Percentiles rank a stretch among this genome's conserved stretches.
phyloP scores from a whole-genome alignment of 495 filamentous ascomycete genomes.

The Penicillium samsonianum region DNA sequence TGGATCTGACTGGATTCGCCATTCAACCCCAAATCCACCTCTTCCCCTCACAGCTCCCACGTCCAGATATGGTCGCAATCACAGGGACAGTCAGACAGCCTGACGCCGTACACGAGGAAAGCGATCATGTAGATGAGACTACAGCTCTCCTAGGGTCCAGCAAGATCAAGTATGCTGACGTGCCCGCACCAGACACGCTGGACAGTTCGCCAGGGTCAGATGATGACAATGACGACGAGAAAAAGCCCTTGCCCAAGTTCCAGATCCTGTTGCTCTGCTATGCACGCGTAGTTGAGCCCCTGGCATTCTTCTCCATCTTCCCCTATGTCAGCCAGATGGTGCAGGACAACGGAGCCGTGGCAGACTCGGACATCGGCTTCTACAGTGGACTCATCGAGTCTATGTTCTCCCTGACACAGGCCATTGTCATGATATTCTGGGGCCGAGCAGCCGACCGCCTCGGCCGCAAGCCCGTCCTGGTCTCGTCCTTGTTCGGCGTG shows the following conservation, averaged over 20 bases:
- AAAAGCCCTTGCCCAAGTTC: conserved; percentile 51
- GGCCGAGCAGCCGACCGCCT: conserved; percentile 63
- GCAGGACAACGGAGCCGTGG: conserved; percentile 55
- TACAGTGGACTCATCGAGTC: conserved; percentile 74
- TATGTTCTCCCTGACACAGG: conserved; percentile 68
- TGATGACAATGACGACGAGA: conserved; percentile 5
- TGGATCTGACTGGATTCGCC: background rate
- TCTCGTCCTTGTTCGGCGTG: conserved; percentile 61
- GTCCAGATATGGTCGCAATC: conserved; percentile 16
- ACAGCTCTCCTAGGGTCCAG: conserved; percentile 21
- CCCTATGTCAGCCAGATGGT: conserved; percentile 76
- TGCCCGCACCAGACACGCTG: background rate
- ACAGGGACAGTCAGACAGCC: conserved; percentile 4
- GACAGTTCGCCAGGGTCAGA: conserved; percentile 7
- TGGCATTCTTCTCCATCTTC: conserved; percentile 75
- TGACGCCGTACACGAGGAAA: conserved; percentile 4
- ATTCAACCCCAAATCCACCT: background rate
- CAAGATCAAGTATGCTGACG: conserved; percentile 1
- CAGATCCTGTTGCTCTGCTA: conserved; percentile 70
- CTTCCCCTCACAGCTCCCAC: background rate
- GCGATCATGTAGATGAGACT: conserved; percentile 21
- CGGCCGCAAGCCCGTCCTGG: conserved; percentile 68
- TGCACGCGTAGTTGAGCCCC: conserved; percentile 67
- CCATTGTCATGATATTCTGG: conserved; percentile 60
- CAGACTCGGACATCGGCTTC: conserved; percentile 64